These are phyloP conservation scores for Ceratocystis ficicola DNA, from an alignment of 2,329 filamentous ascomycete genomes.

Conservation along the genomic window DNA sequence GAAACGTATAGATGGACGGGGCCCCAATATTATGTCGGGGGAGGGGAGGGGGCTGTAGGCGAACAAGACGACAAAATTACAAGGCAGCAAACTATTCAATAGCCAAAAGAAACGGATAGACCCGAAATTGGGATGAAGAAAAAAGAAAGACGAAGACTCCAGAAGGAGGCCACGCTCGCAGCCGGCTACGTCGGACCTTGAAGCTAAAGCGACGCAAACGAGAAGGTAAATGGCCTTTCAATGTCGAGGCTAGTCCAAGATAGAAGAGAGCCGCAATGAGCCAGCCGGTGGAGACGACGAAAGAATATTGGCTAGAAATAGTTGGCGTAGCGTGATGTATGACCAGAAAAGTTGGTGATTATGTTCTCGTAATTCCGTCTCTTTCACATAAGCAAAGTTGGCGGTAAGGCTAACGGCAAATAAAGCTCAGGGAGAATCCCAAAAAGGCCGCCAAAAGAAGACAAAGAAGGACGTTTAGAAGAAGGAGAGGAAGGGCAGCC, in stretches of 20 bases:
- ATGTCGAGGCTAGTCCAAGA: neutral
- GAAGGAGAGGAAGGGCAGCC: neutral
- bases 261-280: neutral
- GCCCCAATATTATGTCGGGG: neutral
- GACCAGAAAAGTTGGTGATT: neutral
- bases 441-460: conserved; percentile 12
- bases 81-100: neutral
- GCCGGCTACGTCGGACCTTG: conserved; percentile 14
- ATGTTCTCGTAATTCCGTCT: neutral
- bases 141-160: conserved; percentile 7
- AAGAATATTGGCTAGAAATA: neutral
- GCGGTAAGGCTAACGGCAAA: conserved; percentile 2
- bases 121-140: conserved; percentile 2
- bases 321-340: neutral
- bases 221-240: neutral
- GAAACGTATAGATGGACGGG: neutral
- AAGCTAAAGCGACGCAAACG: neutral
- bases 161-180: conserved; percentile 6
- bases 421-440: neutral
- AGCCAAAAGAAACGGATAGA: neutral
- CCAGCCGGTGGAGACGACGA: neutral
- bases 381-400: neutral
- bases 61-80: neutral
- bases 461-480: conserved; percentile 3
- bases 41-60: neutral